Evolutionary conservation across 495 filamentous ascomycete species (phyloP).

Genomic region (Astrothelium subdiscretum): DNA sequence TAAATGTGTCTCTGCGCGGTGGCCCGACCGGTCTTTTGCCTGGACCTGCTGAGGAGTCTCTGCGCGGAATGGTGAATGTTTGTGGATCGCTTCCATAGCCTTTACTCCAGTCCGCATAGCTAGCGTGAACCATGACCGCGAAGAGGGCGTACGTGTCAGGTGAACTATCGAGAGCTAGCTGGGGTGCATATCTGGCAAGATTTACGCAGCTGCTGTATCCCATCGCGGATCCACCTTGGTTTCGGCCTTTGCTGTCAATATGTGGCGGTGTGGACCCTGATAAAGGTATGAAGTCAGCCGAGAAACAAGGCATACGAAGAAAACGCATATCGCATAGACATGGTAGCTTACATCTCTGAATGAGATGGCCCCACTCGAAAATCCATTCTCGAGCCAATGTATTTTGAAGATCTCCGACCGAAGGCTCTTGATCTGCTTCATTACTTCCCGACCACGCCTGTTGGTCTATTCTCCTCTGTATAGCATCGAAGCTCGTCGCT

Average conservation of each 20-base stretch:
- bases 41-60: background rate
- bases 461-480: background rate
- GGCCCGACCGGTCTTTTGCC: background rate
- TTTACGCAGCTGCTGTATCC: background rate
- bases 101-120: background rate
- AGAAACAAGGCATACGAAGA: background rate
- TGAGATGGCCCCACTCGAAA: background rate
- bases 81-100: background rate
- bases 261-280: background rate
- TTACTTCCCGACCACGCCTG: background rate
- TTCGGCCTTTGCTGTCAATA: background rate
- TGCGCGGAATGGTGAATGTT: background rate
- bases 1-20: background rate
- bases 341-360: background rate
- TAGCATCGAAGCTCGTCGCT: background rate
- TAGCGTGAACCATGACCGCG: background rate
- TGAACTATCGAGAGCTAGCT: background rate
- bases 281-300: background rate
- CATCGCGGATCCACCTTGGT: background rate
- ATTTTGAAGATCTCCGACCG: background rate
- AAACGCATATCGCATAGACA: background rate
- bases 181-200: background rate
- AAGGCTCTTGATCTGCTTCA: background rate
- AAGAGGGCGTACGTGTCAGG: background rate
- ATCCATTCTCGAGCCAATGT: background rate